A percentile compares a stretch with the other conserved stretches of the same genome.
Conservation (phyloP, 768 basidiomycete genomes). For the Auricularia sp. region DNA sequence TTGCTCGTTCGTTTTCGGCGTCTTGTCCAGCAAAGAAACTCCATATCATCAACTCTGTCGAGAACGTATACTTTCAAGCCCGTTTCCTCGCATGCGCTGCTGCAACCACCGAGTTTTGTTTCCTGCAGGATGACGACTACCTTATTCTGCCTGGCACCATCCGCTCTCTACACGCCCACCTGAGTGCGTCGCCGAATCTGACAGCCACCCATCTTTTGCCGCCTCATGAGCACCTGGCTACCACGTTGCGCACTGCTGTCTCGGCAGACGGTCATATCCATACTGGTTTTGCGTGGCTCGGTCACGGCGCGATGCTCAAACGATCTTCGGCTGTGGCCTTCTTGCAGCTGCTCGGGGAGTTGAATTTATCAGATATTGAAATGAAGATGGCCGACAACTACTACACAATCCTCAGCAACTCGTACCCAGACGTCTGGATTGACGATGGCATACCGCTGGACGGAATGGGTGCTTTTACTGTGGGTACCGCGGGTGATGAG, state of each 20-base stretch:
- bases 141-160: conserved; percentile 50
- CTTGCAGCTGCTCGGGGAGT: conserved; percentile 35
- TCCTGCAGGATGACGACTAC: conserved; percentile 69
- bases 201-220: conserved; percentile 46
- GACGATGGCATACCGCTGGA: conserved; percentile 52
- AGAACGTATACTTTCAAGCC: conserved; percentile 52
- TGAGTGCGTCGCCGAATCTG: conserved; percentile 17
- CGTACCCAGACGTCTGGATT: conserved; percentile 51
- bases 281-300: conserved; percentile 57
- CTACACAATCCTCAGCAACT: conserved; percentile 48
- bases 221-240: conserved; percentile 50
- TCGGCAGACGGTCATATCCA: conserved; percentile 29
- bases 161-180: conserved; percentile 35
- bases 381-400: conserved; percentile 64
- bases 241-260: conserved; percentile 36
- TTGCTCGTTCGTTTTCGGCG: conserved; percentile 27
- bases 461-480: conserved; percentile 46
- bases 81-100: conserved; percentile 49
- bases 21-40: conserved; percentile 31
- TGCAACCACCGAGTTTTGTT: conserved; percentile 45
- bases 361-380: conserved; percentile 37
- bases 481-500: conserved; percentile 45
- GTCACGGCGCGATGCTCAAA: conserved; percentile 49
- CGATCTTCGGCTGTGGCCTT: conserved; percentile 37
- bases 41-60: conserved; percentile 45